These are phyloP conservation scores for Gynandropsis gynandra DNA, from an alignment of 345 rosid species.

Conservation along the genomic window DNA sequence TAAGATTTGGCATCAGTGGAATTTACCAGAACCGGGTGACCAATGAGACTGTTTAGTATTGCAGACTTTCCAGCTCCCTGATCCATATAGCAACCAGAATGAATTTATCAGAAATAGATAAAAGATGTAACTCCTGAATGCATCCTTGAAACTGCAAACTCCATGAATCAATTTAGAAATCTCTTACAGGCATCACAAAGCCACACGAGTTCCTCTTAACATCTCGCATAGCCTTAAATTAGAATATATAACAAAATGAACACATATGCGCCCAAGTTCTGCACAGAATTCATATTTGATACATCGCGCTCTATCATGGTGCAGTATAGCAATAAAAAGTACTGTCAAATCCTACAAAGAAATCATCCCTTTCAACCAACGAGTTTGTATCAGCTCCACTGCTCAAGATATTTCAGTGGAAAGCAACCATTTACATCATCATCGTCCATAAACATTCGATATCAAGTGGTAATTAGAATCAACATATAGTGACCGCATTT, in stretches of 20 bases:
- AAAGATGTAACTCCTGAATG: neutral
- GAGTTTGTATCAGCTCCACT: neutral
- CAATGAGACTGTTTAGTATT: slow-evolving; percentile 80
- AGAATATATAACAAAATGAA: no score
- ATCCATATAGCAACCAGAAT: slow-evolving; percentile 8
- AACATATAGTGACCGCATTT: neutral
- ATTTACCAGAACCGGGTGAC: slow-evolving; percentile 92
- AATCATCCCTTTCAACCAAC: neutral
- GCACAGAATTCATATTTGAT: no score
- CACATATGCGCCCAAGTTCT: no score
- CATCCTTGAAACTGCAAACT: no score
- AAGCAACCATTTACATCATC: no score
- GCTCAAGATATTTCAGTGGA: neutral
- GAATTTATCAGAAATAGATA: slow-evolving; percentile 2
- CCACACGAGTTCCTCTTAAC: no score
- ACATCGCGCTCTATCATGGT: no score
- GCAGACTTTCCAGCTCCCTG: slow-evolving; percentile 99
- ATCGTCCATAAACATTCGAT: no score
- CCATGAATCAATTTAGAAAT: no score
- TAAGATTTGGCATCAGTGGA: neutral
- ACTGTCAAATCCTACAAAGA: neutral
- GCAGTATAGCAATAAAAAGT: neutral
- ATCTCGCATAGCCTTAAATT: no score
- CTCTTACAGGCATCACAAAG: no score
- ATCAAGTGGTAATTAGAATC: neutral